These are phyloP conservation scores for Sugiyamaella sp. DNA, from an alignment of 1,139 yeast genomes.

Conservation along the genomic window DNA sequence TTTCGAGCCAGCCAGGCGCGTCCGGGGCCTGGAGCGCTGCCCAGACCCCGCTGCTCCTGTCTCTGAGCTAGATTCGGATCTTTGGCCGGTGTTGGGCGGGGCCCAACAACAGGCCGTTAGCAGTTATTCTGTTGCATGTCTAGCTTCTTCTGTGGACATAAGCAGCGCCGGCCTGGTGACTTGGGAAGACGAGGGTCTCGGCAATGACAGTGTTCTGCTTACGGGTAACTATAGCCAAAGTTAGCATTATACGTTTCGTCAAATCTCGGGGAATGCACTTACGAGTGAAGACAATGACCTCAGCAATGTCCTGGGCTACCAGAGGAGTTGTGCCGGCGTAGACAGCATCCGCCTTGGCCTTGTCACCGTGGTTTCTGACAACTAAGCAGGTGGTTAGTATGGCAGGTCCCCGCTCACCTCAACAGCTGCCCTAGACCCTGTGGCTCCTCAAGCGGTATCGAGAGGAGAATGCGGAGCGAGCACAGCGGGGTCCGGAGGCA, in stretches of 20 bases:
- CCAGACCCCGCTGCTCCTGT: slow-evolving; percentile 11
- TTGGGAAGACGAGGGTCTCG: slow-evolving; percentile 73
- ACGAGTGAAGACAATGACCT: slow-evolving; percentile 68
- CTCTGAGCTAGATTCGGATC: background rate
- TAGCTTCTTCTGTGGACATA: slow-evolving; percentile 51
- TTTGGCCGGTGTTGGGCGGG: too few species aligned
- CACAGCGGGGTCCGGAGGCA: too few species aligned
- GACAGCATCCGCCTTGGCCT: slow-evolving; percentile 66
- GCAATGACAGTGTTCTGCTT: slow-evolving; percentile 77
- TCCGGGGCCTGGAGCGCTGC: slow-evolving; percentile 12
- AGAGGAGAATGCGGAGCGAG: too few species aligned
- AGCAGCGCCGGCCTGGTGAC: slow-evolving; percentile 74
- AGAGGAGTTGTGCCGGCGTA: slow-evolving; percentile 76
- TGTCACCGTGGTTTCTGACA: slow-evolving; percentile 75
- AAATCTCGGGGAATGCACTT: slow-evolving; percentile 29
- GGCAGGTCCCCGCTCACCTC: too few species aligned
- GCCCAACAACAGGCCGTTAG: too few species aligned
- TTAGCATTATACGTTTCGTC: slow-evolving; percentile 17
- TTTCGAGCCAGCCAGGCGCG: background rate
- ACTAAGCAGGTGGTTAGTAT: slow-evolving; percentile 35
- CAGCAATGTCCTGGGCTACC: slow-evolving; percentile 79
- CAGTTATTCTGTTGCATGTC: too few species aligned
- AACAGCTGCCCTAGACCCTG: too few species aligned
- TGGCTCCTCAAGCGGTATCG: too few species aligned
- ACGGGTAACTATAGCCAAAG: slow-evolving; percentile 50